phyloP scores from a whole-genome alignment of 2,329 filamentous ascomycete species.

The Nannizziopsis arthrosporioides region DNA sequence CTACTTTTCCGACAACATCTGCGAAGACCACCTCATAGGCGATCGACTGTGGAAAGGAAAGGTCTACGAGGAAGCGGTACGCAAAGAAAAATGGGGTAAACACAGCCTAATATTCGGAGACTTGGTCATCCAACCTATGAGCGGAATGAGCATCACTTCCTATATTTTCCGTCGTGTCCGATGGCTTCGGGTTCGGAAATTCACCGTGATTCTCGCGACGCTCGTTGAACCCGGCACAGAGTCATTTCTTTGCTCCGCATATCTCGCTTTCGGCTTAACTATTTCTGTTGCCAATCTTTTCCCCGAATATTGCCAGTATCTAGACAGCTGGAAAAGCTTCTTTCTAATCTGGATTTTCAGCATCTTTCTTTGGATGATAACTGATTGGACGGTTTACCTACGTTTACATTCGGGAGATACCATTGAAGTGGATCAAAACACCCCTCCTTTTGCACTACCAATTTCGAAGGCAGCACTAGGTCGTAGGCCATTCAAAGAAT shows the following conservation, averaged over 20 bases:
- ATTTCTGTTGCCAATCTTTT: slow-evolving; percentile 52
- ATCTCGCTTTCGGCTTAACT: slow-evolving; percentile 67
- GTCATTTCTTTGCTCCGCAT: slow-evolving; percentile 68
- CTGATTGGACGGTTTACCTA: slow-evolving; percentile 63
- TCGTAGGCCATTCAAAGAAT: slow-evolving; percentile 52
- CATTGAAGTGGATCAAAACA: slow-evolving; percentile 58
- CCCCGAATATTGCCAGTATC: slow-evolving; percentile 41
- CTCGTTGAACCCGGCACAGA: slow-evolving; percentile 89
- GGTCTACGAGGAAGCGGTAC: slow-evolving; percentile 28
- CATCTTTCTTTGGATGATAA: slow-evolving; percentile 57
- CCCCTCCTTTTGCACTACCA: slow-evolving; percentile 58
- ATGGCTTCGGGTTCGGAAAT: slow-evolving; percentile 90
- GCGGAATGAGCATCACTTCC: slow-evolving; percentile 61
- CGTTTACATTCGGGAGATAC: slow-evolving; percentile 62
- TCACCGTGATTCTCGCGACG: slow-evolving; percentile 79
- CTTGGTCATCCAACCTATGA: slow-evolving; percentile 79
- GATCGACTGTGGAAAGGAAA: slow-evolving; percentile 67
- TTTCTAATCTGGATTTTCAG: slow-evolving; percentile 52
- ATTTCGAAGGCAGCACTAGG: slow-evolving; percentile 35
- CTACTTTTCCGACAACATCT: slow-evolving; percentile 91
- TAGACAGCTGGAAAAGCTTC: slow-evolving; percentile 56
- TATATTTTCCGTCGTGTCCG: slow-evolving; percentile 73
- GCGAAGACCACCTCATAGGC: slow-evolving; percentile 92
- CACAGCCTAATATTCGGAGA: slow-evolving; percentile 79
- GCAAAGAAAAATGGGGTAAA: slow-evolving; percentile 48